Percentiles rank a stretch among this genome's conserved stretches.
Conservation (phyloP, 2,329 filamentous ascomycete genomes). For the Penicillium sclerotigenum region DNA sequence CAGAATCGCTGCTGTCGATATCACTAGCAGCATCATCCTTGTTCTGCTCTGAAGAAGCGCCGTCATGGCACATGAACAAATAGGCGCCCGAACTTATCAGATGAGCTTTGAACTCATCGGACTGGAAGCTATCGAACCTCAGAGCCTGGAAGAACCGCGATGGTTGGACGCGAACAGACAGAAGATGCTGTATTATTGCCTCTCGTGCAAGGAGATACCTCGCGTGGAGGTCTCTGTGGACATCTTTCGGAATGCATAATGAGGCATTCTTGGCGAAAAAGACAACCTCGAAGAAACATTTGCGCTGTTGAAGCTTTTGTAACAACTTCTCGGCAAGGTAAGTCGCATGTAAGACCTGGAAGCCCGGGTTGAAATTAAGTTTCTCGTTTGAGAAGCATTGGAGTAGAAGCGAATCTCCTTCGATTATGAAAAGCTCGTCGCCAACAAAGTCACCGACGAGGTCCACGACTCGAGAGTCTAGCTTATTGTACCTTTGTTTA, state of each 20-base stretch:
- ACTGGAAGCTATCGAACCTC: conserved; percentile 24
- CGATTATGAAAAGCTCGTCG: conserved; percentile 67
- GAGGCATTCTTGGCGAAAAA: conserved; percentile 59
- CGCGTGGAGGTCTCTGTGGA: conserved; percentile 30
- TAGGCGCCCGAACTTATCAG: conserved; percentile 55
- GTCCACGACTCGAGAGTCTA: conserved; percentile 53
- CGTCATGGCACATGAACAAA: conserved; percentile 69
- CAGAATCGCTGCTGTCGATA: not conserved
- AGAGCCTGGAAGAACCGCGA: conserved; percentile 36
- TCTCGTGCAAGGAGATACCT: conserved; percentile 63
- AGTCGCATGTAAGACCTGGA: conserved; percentile 68
- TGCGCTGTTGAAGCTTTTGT: conserved; percentile 56
- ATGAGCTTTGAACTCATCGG: conserved; percentile 55
- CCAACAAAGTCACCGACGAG: conserved; percentile 74
- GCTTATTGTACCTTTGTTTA: conserved; percentile 7
- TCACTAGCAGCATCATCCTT: not conserved
- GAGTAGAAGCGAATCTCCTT: conserved; percentile 69
- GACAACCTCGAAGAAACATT: conserved; percentile 67
- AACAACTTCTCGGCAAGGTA: conserved; percentile 68
- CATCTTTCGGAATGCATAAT: conserved; percentile 54
- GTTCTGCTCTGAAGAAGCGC: conserved; percentile 30
- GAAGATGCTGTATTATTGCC: conserved; percentile 63
- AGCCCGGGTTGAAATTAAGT: conserved; percentile 62
- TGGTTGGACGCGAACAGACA: conserved; percentile 40
- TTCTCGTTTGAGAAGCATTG: conserved; percentile 60